These are phyloP conservation scores for Apiospora malaysiana DNA, from an alignment of 2,329 filamentous ascomycete species.

Conservation along the genomic window DNA sequence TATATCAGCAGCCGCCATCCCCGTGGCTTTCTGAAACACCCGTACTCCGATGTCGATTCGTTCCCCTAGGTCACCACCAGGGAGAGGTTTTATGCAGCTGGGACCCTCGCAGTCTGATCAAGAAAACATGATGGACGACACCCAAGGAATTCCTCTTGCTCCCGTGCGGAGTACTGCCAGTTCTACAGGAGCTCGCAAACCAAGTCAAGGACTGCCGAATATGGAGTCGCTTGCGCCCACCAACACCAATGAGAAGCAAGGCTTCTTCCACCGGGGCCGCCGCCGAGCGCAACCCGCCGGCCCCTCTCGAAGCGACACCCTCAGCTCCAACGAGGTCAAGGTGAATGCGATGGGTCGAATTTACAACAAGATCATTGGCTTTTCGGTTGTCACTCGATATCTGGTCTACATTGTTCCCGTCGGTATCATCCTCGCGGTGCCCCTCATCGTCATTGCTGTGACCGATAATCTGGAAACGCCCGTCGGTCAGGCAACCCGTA, in stretches of 20 bases:
- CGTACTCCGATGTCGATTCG: constrained; percentile 35
- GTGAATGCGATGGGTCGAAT: constrained; percentile 71
- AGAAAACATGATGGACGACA: constrained; percentile 22
- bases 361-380: constrained; percentile 68
- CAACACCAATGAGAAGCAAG: constrained; percentile 53
- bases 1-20: background rate
- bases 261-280: constrained; percentile 54
- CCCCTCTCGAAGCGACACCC: constrained; percentile 50
- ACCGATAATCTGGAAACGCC: constrained; percentile 47
- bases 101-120: constrained; percentile 31
- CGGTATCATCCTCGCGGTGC: constrained; percentile 64
- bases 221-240: constrained; percentile 39
- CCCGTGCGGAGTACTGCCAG: constrained; percentile 61
- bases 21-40: constrained; percentile 9
- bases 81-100: constrained; percentile 37
- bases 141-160: constrained; percentile 59
- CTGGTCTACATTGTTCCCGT: constrained; percentile 72
- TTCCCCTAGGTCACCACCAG: constrained; percentile 31
- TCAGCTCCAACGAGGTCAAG: constrained; percentile 56
- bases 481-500: constrained; percentile 41
- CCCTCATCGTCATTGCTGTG: constrained; percentile 61
- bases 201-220: constrained; percentile 44
- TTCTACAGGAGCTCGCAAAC: constrained; percentile 58
- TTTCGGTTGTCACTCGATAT: constrained; percentile 69
- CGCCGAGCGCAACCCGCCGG: constrained; percentile 50